These are phyloP conservation scores for Talaromyces thailandensis DNA, from an alignment of 495 filamentous ascomycete species.

Conservation along the genomic window DNA sequence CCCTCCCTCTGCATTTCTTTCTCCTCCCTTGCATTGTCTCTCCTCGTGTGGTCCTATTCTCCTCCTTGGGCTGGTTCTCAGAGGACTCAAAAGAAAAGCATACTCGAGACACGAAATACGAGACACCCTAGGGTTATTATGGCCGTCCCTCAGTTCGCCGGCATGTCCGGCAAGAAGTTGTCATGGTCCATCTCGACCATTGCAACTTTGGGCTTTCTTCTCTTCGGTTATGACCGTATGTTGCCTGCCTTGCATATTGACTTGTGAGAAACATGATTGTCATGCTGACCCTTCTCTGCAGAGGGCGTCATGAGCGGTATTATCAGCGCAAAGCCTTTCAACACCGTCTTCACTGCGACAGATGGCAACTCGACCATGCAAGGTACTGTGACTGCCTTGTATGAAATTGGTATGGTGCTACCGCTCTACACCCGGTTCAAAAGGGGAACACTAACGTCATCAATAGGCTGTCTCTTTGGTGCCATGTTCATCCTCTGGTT, in stretches of 20 bases:
- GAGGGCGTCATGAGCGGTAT: slow-evolving; percentile 75
- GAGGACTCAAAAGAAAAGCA: slow-evolving; percentile 6
- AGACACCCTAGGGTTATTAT: slow-evolving; percentile 6
- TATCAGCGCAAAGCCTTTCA: slow-evolving; percentile 64
- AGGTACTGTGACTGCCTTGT: slow-evolving; percentile 74
- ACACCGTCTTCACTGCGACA: slow-evolving; percentile 58
- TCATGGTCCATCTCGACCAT: slow-evolving; percentile 55
- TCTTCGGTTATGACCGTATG: slow-evolving; percentile 61
- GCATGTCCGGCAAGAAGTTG: slow-evolving; percentile 55
- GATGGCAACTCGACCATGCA: slow-evolving; percentile 62
- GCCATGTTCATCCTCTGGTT: slow-evolving; percentile 61
- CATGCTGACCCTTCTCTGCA: slow-evolving; percentile 11
- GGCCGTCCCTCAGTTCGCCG: slow-evolving; percentile 41
- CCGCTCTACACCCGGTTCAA: not conserved
- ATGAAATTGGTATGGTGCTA: slow-evolving; percentile 49
- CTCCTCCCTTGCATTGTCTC: not conserved
- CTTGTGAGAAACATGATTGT: not conserved
- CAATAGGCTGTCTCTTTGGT: slow-evolving; percentile 56
- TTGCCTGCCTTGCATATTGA: not conserved
- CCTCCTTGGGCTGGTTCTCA: not conserved
- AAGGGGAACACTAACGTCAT: not conserved
- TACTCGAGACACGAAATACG: not conserved
- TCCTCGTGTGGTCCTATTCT: slow-evolving; percentile 1
- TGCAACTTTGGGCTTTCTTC: slow-evolving; percentile 63
- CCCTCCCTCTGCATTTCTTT: not conserved